These are phyloP conservation scores for Lonicera japonica DNA, from an alignment of 129 eudicot genomes.

Conservation along the genomic window DNA sequence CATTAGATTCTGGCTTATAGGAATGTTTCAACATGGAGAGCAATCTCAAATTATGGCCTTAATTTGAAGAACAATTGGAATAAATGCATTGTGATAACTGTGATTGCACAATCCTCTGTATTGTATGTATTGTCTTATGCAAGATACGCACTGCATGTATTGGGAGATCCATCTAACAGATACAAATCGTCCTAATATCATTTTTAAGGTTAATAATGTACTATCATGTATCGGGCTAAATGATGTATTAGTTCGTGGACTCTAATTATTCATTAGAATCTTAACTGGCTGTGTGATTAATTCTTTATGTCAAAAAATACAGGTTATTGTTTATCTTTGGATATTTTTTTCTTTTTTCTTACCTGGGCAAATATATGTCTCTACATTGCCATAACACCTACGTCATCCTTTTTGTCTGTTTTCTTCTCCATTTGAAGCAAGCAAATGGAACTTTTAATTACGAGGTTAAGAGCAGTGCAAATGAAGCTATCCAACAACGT, in stretches of 20 bases:
- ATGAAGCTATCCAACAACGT: constrained; percentile 14
- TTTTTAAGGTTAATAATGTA: too few species aligned
- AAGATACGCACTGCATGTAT: too few species aligned
- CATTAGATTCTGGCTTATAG: too few species aligned
- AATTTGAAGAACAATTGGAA: neutral
- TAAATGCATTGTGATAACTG: neutral
- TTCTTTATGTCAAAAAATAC: neutral
- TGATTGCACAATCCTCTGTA: too few species aligned
- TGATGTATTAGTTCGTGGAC: too few species aligned
- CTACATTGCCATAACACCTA: neutral
- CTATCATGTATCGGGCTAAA: too few species aligned
- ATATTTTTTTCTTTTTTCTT: too few species aligned
- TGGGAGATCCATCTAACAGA: too few species aligned
- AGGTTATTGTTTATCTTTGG: neutral
- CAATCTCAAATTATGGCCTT: neutral
- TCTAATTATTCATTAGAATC: too few species aligned
- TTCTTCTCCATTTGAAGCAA: constrained; percentile 14
- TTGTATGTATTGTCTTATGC: too few species aligned
- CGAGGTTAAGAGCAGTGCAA: constrained; percentile 15
- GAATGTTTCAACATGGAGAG: neutral
- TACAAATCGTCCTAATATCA: too few species aligned
- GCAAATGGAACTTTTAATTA: constrained; percentile 15
- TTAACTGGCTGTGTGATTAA: neutral
- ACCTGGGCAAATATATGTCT: neutral
- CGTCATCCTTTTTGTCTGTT: neutral